Conservation (phyloP, 805 yeast genomes). For the Myxozyma sirexii region DNA sequence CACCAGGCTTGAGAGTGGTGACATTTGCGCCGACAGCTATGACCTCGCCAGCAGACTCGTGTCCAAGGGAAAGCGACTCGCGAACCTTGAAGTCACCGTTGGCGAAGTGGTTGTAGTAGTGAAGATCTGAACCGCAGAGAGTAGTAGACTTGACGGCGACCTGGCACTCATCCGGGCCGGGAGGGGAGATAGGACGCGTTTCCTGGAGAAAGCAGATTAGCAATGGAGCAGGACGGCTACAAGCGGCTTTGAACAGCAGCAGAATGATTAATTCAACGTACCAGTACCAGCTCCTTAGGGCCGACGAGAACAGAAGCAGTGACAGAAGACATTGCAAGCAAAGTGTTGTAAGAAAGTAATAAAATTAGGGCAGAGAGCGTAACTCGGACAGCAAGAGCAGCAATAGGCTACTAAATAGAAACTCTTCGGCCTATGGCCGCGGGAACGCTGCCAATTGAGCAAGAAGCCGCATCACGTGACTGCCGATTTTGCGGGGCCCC, state of each 20-base stretch:
- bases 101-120: slow-evolving; percentile 32
- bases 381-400: neutral
- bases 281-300: slow-evolving; percentile 15
- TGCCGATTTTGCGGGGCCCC: neutral
- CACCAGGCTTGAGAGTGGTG: slow-evolving; percentile 66
- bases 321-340: slow-evolving; percentile 9
- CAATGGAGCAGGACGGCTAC: too few relatives aligned
- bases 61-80: slow-evolving; percentile 78
- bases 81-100: slow-evolving; percentile 50
- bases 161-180: slow-evolving; percentile 34
- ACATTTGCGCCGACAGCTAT: slow-evolving; percentile 67
- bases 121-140: slow-evolving; percentile 37
- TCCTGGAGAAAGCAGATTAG: slow-evolving; percentile 16
- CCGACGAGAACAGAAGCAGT: slow-evolving; percentile 24
- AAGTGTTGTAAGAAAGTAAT: neutral
- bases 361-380: neutral
- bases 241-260: neutral
- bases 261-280: neutral
- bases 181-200: slow-evolving; percentile 19
- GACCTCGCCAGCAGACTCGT: slow-evolving; percentile 74
- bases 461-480: slow-evolving; percentile 1
- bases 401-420: neutral
- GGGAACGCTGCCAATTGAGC: neutral
- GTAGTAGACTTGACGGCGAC: slow-evolving; percentile 33
- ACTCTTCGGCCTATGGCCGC: neutral